Conservation (phyloP, 2,329 filamentous ascomycete genomes). For the Aureobasidium leucospermi region DNA sequence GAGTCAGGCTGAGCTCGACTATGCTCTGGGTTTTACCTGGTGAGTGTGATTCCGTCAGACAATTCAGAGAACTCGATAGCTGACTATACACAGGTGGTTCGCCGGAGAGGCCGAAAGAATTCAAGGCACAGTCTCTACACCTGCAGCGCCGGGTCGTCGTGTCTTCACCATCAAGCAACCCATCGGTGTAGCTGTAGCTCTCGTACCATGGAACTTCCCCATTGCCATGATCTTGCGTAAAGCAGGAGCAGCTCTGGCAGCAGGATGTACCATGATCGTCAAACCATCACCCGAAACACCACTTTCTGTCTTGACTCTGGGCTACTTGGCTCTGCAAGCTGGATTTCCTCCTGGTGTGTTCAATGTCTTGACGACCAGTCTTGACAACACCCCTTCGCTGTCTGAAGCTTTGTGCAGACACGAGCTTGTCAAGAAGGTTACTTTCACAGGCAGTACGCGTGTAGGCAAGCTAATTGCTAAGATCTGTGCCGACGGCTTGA, state of each 20-base stretch:
- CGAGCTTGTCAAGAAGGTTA: conserved; percentile 53
- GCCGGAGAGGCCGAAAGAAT: conserved; percentile 52
- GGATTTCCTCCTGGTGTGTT: conserved; percentile 54
- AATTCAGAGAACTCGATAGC: background rate
- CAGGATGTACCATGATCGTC: conserved; percentile 65
- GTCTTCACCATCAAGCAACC: conserved; percentile 70
- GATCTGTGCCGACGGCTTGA: conserved; percentile 52
- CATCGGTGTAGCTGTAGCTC: conserved; percentile 58
- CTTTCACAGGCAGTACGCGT: conserved; percentile 54
- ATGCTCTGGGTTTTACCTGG: conserved; percentile 44
- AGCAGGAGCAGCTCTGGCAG: conserved; percentile 59
- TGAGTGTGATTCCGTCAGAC: background rate
- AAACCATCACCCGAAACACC: conserved; percentile 66
- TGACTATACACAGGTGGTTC: conserved; percentile 32
- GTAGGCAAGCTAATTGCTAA: conserved; percentile 57
- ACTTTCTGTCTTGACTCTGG: conserved; percentile 49
- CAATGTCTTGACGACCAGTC: conserved; percentile 53
- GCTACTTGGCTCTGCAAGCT: conserved; percentile 45
- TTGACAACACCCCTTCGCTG: conserved; percentile 47
- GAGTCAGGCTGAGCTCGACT: conserved; percentile 43
- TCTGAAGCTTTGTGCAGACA: conserved; percentile 51
- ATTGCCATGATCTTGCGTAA: conserved; percentile 63
- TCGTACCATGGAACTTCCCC: conserved; percentile 69
- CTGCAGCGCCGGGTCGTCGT: conserved; percentile 55
- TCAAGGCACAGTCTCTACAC: conserved; percentile 53